Evolutionary conservation across 306 rosid species (phyloP).

Genomic region (Lotus japonicus): DNA sequence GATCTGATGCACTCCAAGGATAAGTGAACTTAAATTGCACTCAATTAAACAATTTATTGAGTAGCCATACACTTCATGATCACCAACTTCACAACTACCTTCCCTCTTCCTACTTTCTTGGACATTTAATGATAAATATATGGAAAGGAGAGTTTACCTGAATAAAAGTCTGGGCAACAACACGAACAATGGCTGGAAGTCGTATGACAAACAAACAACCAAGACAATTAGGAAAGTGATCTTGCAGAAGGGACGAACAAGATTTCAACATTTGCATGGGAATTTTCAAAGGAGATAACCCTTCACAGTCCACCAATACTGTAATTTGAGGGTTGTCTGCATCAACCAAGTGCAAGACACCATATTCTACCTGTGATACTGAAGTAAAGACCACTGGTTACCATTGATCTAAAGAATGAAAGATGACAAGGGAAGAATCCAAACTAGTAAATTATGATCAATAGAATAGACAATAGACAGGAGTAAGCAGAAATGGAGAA

Average conservation of each 20-base stretch:
- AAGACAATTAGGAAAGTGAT: conserved; percentile 90
- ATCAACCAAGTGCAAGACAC: conserved; percentile 62
- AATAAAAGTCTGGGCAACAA: conserved; percentile 75
- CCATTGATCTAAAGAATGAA: conserved; percentile 16
- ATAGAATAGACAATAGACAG: not conserved
- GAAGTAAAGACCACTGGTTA: conserved; percentile 37
- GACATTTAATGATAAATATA: conserved; percentile 4
- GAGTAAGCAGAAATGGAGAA: not conserved
- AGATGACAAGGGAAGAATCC: conserved; percentile 3
- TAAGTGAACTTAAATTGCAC: not conserved
- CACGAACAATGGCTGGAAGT: conserved; percentile 83
- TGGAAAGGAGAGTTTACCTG: conserved; percentile 44
- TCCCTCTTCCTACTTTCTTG: not conserved
- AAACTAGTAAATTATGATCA: not conserved
- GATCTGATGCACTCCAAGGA: not conserved
- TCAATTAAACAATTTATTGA: not conserved
- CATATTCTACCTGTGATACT: conserved; percentile 95
- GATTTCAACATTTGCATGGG: conserved; percentile 85
- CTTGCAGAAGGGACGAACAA: conserved; percentile 86
- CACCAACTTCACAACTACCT: not conserved
- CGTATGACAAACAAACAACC: conserved; percentile 79
- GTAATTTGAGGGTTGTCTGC: conserved; percentile 64
- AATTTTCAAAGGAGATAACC: conserved; percentile 76
- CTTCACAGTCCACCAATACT: conserved; percentile 93
- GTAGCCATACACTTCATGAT: not conserved